Evolutionary conservation across 371 early-diverging fungal genomes (phyloP), one percentile per base, ranked within the genome.

Genomic region (Circinella minor): DNA sequence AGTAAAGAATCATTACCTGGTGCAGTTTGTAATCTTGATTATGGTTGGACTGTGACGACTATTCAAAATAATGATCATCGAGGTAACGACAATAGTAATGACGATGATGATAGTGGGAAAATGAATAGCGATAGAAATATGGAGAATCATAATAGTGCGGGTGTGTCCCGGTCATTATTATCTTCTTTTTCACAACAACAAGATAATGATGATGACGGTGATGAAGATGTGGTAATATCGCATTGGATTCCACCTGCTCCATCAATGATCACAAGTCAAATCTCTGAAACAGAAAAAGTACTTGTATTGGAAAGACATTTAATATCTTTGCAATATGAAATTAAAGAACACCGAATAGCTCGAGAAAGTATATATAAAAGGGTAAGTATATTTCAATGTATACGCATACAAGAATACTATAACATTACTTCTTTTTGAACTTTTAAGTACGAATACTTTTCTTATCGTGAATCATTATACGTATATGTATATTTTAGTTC

Each of bases 11-110:
- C 79, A 6, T 49, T 78, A 18, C 66, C 49, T 17, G 81, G 79
- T 36, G 81, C 75, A 0, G 62, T 81, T 14, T 66, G 71, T n/a
- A 81, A 78, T 18, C 60, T 78, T 54, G 79, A 81, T 43, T 81
- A 78, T 63, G 81, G 81, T 0, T 81, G 81, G 81, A 65, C 15
- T 11, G 47, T 47, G 15, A n/a, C 51, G 15, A 51, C 51, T 13
- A 3, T 43, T 2, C 27, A 27, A 43, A 43, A 6, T 43, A 1
- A 43, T 43, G 11, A 70, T 0, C 4, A 0, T 15, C 20, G 1
- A 0, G n/a, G 4, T 8, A 18, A 54, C 20, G 15, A 1, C 15
- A 5, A 54, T 13, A 54, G 15, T 54, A 5, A 15, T 8, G 60
- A 14, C 8, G 38, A 34, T 7, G 43, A 43, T 11, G 43, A 43